Evolutionary conservation across 2,329 filamentous ascomycete genomes (phyloP).

Genomic region (Verticillium isaacii): DNA sequence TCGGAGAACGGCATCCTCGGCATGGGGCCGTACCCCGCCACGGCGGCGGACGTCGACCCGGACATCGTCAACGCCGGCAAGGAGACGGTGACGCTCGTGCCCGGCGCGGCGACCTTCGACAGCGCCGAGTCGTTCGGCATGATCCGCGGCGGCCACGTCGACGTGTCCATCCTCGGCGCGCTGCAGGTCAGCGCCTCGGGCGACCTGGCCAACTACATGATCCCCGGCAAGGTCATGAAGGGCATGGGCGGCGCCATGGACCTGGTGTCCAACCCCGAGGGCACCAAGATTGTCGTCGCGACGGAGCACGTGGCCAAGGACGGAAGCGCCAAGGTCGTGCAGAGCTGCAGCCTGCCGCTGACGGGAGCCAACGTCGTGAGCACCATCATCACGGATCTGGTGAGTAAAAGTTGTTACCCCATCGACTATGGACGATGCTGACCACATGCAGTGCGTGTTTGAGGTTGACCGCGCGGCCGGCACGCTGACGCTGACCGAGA

Average conservation of each 20-base stretch:
- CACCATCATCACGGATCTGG: slow-evolving; percentile 70
- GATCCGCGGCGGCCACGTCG: slow-evolving; percentile 80
- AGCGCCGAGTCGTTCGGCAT: slow-evolving; percentile 79
- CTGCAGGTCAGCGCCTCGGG: slow-evolving; percentile 75
- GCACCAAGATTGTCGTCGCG: slow-evolving; percentile 67
- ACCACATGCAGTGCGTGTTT: slow-evolving; percentile 55
- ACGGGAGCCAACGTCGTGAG: slow-evolving; percentile 64
- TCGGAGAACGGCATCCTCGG: slow-evolving; percentile 83
- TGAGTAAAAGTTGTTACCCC: slow-evolving; percentile 30
- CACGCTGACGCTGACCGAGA: slow-evolving; percentile 61
- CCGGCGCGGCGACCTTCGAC: slow-evolving; percentile 74
- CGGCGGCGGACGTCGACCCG: slow-evolving; percentile 65
- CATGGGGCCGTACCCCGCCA: slow-evolving; percentile 71
- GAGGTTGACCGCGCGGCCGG: slow-evolving; percentile 60
- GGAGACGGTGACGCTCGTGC: slow-evolving; percentile 76
- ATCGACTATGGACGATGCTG: not conserved
- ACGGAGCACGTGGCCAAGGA: slow-evolving; percentile 68
- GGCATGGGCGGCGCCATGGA: slow-evolving; percentile 82
- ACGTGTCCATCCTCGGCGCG: slow-evolving; percentile 78
- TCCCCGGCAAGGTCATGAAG: slow-evolving; percentile 82
- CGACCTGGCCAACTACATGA: slow-evolving; percentile 86
- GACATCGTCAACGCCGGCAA: slow-evolving; percentile 86
- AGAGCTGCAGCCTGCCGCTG: slow-evolving; percentile 58
- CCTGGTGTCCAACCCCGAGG: slow-evolving; percentile 64
- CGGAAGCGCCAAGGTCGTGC: slow-evolving; percentile 61